phyloP scores from a whole-genome alignment of 495 filamentous ascomycete genomes.

The Aspergillus carlsbadensis region DNA sequence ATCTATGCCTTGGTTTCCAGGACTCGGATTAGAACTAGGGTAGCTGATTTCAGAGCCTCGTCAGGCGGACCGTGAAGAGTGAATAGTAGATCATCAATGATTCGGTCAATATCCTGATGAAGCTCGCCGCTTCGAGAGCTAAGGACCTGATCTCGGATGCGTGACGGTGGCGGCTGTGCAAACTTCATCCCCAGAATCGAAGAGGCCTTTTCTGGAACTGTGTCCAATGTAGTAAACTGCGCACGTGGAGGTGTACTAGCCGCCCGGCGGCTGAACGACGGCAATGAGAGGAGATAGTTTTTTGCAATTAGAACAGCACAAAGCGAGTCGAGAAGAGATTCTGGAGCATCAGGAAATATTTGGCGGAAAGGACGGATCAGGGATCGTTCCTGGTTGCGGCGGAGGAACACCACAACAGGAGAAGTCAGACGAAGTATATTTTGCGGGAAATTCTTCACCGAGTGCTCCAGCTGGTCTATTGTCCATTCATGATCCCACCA shows the following conservation, averaged over 20 bases:
- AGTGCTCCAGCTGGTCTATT: constrained; percentile 44
- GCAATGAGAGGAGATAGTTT: constrained; percentile 54
- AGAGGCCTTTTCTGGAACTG: constrained; percentile 38
- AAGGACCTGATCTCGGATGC: constrained; percentile 33
- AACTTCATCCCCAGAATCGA: constrained; percentile 36
- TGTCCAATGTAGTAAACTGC: constrained; percentile 29
- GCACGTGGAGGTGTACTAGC: constrained; percentile 20
- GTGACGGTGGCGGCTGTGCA: constrained; percentile 26
- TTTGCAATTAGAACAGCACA: constrained; percentile 63
- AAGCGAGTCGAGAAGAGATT: constrained; percentile 59
- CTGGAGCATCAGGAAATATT: constrained; percentile 56
- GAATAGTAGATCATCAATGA: constrained; percentile 43
- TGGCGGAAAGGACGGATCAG: constrained; percentile 49
- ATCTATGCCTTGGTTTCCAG: constrained; percentile 36
- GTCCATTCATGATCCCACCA: constrained; percentile 49
- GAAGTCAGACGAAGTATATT: constrained; percentile 47
- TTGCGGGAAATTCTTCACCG: constrained; percentile 42
- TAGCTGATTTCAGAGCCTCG: constrained; percentile 39
- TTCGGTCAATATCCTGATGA: constrained; percentile 35
- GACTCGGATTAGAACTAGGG: constrained; percentile 42
- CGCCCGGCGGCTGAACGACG: constrained; percentile 26
- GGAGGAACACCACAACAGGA: constrained; percentile 43
- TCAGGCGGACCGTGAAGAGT: constrained; percentile 39
- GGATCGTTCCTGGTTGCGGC: constrained; percentile 39
- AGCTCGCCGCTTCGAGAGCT: constrained; percentile 34